Conservation (phyloP, 495 filamentous ascomycete species). For the Neurospora sp. region DNA sequence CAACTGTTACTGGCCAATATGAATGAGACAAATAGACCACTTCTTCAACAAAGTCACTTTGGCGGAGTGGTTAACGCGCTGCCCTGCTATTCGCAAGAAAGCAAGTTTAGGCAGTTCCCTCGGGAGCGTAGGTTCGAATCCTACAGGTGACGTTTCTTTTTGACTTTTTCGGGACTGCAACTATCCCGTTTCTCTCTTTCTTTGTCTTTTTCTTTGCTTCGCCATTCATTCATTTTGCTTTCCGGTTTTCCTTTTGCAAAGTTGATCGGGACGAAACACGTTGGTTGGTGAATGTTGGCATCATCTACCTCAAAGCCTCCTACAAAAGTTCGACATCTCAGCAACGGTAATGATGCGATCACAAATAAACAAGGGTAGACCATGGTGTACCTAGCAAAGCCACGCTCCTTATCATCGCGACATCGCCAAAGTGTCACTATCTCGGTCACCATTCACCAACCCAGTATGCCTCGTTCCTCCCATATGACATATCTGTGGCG, state of each 20-base stretch:
- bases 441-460: background rate
- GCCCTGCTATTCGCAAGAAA: constrained; percentile 2
- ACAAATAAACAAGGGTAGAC: too few species aligned
- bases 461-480: background rate
- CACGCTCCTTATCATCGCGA: too few species aligned
- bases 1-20: rapidly evolving
- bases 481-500: background rate
- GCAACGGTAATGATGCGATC: too few species aligned
- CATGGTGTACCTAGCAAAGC: too few species aligned
- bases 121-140: constrained; percentile 7
- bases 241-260: background rate
- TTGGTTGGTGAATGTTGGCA: too few species aligned
- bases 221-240: background rate
- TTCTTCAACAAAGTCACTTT: constrained; percentile 8
- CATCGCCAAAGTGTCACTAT: too few species aligned
- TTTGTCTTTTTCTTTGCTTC: background rate
- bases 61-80: constrained; percentile 16
- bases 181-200: background rate
- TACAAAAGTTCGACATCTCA: too few species aligned
- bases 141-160: constrained; percentile 15
- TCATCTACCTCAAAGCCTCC: too few species aligned
- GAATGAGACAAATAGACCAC: background rate
- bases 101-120: constrained; percentile 1
- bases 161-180: background rate
- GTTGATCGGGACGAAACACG: background rate